Conservation (phyloP, 495 filamentous ascomycete species). For the Aspergillus baeticus region DNA sequence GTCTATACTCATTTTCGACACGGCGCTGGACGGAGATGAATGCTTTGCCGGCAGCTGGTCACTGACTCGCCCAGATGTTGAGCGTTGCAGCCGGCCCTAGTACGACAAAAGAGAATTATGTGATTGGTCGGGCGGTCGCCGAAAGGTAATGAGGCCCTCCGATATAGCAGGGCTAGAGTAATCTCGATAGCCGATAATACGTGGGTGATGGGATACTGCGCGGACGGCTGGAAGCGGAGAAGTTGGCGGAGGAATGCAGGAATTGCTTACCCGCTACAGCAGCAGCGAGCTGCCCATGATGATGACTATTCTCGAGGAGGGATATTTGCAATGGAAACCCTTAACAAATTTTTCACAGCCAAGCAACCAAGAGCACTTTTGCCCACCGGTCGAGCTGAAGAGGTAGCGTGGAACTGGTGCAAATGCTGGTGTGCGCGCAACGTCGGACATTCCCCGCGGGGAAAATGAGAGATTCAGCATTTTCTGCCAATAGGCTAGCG, state of each 20-base stretch:
- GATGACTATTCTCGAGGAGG: neutral
- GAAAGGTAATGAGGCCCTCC: neutral
- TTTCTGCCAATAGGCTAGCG: neutral
- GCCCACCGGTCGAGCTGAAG: constrained; percentile 3
- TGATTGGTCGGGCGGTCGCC: neutral
- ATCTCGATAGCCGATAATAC: neutral
- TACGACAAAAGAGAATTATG: neutral
- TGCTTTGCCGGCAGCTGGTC: constrained; percentile 33
- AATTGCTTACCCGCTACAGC: constrained; percentile 21
- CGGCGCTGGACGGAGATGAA: constrained; percentile 28
- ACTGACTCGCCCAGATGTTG: constrained; percentile 8
- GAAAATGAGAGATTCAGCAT: neutral
- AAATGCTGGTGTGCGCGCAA: neutral
- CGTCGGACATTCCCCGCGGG: constrained; percentile 4
- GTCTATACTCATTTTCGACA: constrained; percentile 34
- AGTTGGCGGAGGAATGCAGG: constrained; percentile 15
- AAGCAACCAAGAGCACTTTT: constrained; percentile 5
- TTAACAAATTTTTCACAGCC: neutral
- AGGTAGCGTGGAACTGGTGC: constrained; percentile 4
- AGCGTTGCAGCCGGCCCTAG: constrained; percentile 5
- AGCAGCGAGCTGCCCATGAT: neutral
- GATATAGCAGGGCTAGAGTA: neutral
- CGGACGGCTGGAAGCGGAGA: constrained; percentile 22
- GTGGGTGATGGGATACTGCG: constrained; percentile 5
- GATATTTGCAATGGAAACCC: neutral